Base-by-base conservation (phyloP, 2,329 filamentous ascomycete genomes). In the Chrysoporthe puriensis region DNA sequence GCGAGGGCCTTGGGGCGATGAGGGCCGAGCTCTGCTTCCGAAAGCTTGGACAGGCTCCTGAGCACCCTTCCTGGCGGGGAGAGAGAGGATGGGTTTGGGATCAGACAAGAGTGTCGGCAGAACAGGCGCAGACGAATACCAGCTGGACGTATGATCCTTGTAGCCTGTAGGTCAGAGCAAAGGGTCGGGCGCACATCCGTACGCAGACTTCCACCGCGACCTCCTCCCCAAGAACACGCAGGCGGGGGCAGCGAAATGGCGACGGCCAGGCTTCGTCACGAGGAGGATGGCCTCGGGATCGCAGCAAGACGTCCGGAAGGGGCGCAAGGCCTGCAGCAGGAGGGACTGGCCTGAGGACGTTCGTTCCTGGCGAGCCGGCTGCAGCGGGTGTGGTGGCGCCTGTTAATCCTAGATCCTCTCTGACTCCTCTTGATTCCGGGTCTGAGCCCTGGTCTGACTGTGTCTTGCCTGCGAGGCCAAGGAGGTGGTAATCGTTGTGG, bases 341-440 rank as follows among this genome's bases (percentile, higher is more conserved):
- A 57, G 34, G 14, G 50, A 56, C 62, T 46, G 26, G 14, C 46
- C 5, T 46, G 52, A 50, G 36, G 48, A 57, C 42, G 52, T 9
- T 26, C 40, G 40, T 63, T 26, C 26, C 26, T 26, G 26, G 52
- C 48, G 50, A 26, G 42, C 42, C 13, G 40, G 50, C 40, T 63
- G 62, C 52, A 56, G 50, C 62, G 57, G 40, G 62, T 63, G 62
- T 63, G 62, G 62, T 63, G 50, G 62, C 62, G 57, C 57, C 50
- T 63, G 61, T 42, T 43, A 46, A 63, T 63, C 62, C 62, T 63
- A 52, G 42, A 57, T 63, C 62, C 62, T 57, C 50, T 57, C 6
- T 32, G 44, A 18, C 42, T 48, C 58, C 58, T 52, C 26, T 62
- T 42, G 16, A 8, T n/a, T 14, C 5, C n/a, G n/a, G 1, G 43